Evolutionary conservation across 2,329 filamentous ascomycete genomes (phyloP), one percentile per base, ranked within the genome.

Genomic region (Magnaporthiopsis rhizophila): DNA sequence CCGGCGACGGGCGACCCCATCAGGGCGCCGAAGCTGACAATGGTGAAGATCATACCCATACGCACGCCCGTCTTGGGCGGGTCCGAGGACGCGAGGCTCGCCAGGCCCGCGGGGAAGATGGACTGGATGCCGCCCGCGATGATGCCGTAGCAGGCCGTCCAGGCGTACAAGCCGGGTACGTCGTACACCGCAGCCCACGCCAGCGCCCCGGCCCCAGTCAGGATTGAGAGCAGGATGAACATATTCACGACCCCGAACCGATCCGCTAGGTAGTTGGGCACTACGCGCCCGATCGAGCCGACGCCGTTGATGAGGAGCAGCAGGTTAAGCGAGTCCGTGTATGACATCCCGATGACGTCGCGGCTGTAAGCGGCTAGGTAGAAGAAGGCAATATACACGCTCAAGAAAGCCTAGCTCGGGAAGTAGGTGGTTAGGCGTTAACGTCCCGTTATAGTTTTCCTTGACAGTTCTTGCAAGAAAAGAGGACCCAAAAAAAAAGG

Each of bases 231-330:
- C 0, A 87, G 80, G 34, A 86, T 78, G 66, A 89, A 78, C 53
- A 86, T 75, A 70, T 88, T 91, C 65, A 91, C 72, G 0, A 83
- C 79, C 0, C 89, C 88, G 24, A 77, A 64, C 11, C 72, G 72
- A 75, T 90, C 86, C 3, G 87, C 86, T 1, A 87, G 68, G 67
- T 80, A 76, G 71, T 82, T 86, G 0, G 86, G 86, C 0, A 85
- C 67, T 13, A 89, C 65, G 0, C 88, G 83, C 12, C 86, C 86
- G 2, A 83, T 65, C 18, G 85, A 65, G 1, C 87, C 86, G 13
- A 86, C 78, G 26, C 83, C 86, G 73, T 90, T 91, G 70, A 89
- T 77, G 3, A 90, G 76, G 32, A 90, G 78, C 15, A 91, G 76
- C 9, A 90, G 72, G 69, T 87, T 82, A 62, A 89, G 80, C 5